phyloP scores from a whole-genome alignment of 2,329 filamentous ascomycete species.

The Talaromyces sp. region DNA sequence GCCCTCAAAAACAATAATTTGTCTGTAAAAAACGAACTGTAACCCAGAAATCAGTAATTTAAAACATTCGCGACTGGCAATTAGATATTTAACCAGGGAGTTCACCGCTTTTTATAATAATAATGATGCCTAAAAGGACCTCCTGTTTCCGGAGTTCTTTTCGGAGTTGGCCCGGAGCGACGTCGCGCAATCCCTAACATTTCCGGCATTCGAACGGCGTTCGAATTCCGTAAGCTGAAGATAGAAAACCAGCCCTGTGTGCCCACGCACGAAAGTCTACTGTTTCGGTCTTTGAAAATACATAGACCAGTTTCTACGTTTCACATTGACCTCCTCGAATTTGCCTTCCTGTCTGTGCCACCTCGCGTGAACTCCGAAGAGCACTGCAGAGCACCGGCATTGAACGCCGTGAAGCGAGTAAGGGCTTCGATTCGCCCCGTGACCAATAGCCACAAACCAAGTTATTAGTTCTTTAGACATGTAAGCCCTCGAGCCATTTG shows the following conservation, averaged over 20 bases:
- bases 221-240: neutral
- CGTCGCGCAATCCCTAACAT: neutral
- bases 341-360: too few relatives aligned
- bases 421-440: neutral
- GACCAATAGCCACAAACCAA: neutral
- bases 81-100: too few relatives aligned
- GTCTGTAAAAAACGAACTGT: too few relatives aligned
- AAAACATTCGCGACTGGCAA: too few relatives aligned
- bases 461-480: neutral
- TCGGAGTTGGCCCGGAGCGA: neutral
- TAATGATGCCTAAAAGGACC: neutral
- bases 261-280: neutral
- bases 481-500: neutral
- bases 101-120: neutral
- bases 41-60: too few relatives aligned
- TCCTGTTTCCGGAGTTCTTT: neutral
- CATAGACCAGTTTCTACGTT: neutral
- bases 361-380: too few relatives aligned
- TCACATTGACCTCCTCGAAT: neutral
- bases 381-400: too few relatives aligned
- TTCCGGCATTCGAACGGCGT: neutral
- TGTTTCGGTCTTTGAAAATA: neutral
- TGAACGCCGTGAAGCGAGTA: too few relatives aligned
- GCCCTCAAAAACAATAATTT: too few relatives aligned
- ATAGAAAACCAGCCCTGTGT: neutral